Evolutionary conservation across 2,329 filamentous ascomycete genomes (phyloP).

Genomic region (Diaporthe batatas): DNA sequence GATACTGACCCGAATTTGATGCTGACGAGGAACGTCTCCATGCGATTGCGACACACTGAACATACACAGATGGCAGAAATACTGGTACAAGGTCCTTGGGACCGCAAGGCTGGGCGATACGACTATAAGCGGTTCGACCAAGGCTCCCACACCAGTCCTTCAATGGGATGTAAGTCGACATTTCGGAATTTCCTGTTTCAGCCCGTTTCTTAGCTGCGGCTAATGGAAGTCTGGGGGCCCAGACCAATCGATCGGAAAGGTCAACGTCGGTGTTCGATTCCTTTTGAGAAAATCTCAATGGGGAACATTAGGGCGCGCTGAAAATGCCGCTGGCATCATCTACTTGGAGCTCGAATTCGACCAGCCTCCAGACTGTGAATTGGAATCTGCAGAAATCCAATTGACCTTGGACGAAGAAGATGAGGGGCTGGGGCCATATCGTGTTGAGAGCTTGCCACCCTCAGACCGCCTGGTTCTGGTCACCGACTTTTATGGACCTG

Average conservation of each 20-base stretch:
- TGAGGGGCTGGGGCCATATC: slow-evolving; percentile 43
- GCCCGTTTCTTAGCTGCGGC: no score
- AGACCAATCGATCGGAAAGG: slow-evolving; percentile 22
- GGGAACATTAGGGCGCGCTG: slow-evolving; percentile 44
- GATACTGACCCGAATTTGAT: not conserved
- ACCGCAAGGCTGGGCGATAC: slow-evolving; percentile 17
- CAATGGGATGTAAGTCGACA: slow-evolving; percentile 12
- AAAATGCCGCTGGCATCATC: slow-evolving; percentile 47
- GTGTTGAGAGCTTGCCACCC: not conserved
- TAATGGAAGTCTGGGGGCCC: not conserved
- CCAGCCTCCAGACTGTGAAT: slow-evolving; percentile 45
- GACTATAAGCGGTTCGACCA: slow-evolving; percentile 22
- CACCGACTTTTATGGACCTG: slow-evolving; percentile 21
- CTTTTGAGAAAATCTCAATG: slow-evolving; percentile 45
- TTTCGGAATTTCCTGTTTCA: no score
- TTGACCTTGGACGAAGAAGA: slow-evolving; percentile 48
- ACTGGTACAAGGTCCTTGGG: slow-evolving; percentile 4
- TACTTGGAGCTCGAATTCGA: slow-evolving; percentile 49
- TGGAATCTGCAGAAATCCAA: slow-evolving; percentile 45
- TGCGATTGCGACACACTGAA: not conserved
- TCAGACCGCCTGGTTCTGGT: slow-evolving; percentile 4
- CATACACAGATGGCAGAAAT: not conserved
- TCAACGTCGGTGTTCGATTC: slow-evolving; percentile 10
- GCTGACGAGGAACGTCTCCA: not conserved
- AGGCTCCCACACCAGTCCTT: not conserved